Conservation (phyloP, 192 early-diverging fungal species). For the Backusella mclennaniae region DNA sequence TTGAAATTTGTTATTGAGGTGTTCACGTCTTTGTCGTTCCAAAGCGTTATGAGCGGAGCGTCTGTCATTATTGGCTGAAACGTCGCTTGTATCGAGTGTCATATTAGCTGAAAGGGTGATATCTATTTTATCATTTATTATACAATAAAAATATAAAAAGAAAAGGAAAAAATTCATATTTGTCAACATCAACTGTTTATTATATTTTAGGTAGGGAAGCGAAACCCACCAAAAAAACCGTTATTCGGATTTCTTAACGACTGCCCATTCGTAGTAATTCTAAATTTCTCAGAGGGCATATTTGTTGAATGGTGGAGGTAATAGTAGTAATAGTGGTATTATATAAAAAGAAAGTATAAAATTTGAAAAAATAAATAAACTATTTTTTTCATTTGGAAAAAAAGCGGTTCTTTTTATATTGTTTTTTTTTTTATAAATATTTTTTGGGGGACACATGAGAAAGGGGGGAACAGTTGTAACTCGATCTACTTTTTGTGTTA, state of each 20-base stretch:
- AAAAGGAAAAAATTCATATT: not conserved
- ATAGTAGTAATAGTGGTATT: not conserved
- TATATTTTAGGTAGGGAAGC: not conserved
- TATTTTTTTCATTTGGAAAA: not conserved
- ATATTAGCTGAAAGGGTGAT: slow-evolving; percentile 14
- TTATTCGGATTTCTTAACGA: slow-evolving; percentile 15
- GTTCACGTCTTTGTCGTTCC: slow-evolving; percentile 79
- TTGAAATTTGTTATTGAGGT: slow-evolving; percentile 77
- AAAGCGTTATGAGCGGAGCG: slow-evolving; percentile 81
- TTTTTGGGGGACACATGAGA: not conserved
- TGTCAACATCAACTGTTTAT: not conserved
- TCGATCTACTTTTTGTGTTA: not conserved
- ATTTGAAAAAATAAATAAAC: slow-evolving; percentile 2
- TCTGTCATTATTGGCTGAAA: slow-evolving; percentile 47
- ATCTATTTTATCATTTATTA: not conserved
- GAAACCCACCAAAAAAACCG: slow-evolving; percentile 7
- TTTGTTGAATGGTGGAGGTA: not conserved
- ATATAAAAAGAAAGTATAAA: not conserved
- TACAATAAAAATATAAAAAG: not conserved
- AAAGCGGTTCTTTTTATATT: not conserved
- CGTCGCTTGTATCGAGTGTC: slow-evolving; percentile 17
- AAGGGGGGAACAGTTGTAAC: not conserved
- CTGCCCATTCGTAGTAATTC: slow-evolving; percentile 19
- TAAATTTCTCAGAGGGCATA: slow-evolving; percentile 25
- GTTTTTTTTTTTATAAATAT: not conserved